A percentile compares a stretch with the other conserved stretches of the same genome.
Evolutionary conservation across 2,329 filamentous ascomycete species (phyloP).

Genomic region (Paradendryphiella salina): DNA sequence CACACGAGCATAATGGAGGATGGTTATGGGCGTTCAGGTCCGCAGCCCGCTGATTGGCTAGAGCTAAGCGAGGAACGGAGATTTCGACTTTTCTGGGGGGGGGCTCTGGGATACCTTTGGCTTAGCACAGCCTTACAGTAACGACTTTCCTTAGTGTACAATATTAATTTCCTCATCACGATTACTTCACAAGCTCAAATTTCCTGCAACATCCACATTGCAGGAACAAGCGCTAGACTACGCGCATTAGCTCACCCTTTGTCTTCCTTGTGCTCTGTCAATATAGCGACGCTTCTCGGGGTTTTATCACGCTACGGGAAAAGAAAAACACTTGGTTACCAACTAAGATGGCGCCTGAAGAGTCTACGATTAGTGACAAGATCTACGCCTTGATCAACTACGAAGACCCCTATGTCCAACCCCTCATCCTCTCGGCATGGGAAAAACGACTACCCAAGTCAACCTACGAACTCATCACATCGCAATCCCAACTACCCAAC

Average conservation of each 20-base stretch:
- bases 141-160: slow-evolving; percentile 27
- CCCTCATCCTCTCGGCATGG: slow-evolving; percentile 76
- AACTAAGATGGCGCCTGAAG: slow-evolving; percentile 18
- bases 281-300: neutral
- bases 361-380: slow-evolving; percentile 7
- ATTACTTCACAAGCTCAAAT: slow-evolving; percentile 48
- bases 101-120: slow-evolving; percentile 17
- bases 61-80: slow-evolving; percentile 35
- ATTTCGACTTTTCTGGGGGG: slow-evolving; percentile 28
- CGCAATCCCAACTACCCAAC: slow-evolving; percentile 54
- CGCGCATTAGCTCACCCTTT: neutral
- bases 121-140: slow-evolving; percentile 14
- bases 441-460: slow-evolving; percentile 60
- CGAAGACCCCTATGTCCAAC: slow-evolving; percentile 86
- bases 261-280: neutral
- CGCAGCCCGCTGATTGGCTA: slow-evolving; percentile 33
- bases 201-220: too few relatives aligned
- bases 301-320: neutral
- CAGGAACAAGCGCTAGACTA: neutral
- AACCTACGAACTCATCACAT: slow-evolving; percentile 60
- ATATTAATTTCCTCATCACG: slow-evolving; percentile 12
- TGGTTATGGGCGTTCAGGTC: slow-evolving; percentile 24
- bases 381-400: slow-evolving; percentile 79
- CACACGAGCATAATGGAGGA: slow-evolving; percentile 1
- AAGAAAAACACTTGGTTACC: neutral